Base-by-base conservation (phyloP, 805 yeast species). In the Sungouiella thailandica region DNA sequence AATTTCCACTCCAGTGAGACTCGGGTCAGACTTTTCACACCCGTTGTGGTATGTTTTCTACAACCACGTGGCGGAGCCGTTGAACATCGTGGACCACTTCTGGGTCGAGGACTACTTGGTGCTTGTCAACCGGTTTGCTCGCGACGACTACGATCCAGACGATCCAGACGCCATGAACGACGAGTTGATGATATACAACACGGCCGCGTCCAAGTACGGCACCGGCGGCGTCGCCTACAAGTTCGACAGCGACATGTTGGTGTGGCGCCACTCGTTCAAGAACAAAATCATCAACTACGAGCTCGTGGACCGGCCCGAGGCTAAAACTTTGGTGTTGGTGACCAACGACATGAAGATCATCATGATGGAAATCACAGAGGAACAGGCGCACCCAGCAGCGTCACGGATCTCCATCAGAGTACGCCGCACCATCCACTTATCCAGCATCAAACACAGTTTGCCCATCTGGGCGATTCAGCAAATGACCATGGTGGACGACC, bases 41-140 rank as follows among this genome's bases (percentile, higher is more conserved):
- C 49, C 60, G 4, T 37, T 64, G 8, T 67, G 72, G 72, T 65
- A 52, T 38, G 58, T 57, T 34, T 64, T 62, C 37, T 52, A 50
- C 26, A 58, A 61, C 40, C 57, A 54, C 36, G 52, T 48, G 18
- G 39, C 54, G 32, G 67, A 60, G 22, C 38, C 55, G 3, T 47
- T 63, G 31, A 63, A 62, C 31, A 53, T 67, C 4, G 46, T 60
- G 4, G 39, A 52, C 32, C 69, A 62, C 26, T 49, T 62, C 31
- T 60, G 66, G 65, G 56, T 51, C 34, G 52, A 56, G 10, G 60
- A 57, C 38, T 61, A 50, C 35, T 40, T 67, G 34, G 44, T 67
- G 4, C 19, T 64, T 11, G 44, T 66, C 17, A 64, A 64, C 38
- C 39, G 69, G 32, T 46, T 40, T 7, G 37, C 34, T 6, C 42